These are phyloP conservation scores for Sindora glabra DNA, from an alignment of 306 rosid genomes.

Conservation along the genomic window DNA sequence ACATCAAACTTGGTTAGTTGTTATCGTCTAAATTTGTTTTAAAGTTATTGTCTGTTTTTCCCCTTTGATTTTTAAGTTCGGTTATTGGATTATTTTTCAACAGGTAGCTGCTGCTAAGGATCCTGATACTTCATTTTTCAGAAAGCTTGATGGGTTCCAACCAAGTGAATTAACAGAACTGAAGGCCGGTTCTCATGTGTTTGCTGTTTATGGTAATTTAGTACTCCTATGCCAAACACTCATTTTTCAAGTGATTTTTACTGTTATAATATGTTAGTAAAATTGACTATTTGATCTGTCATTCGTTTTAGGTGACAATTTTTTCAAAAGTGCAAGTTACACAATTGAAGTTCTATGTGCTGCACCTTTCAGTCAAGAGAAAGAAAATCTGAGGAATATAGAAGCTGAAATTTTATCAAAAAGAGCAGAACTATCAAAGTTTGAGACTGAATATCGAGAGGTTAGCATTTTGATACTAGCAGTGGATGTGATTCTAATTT, in stretches of 20 bases:
- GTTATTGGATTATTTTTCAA: constrained; percentile 15
- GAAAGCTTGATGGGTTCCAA: constrained; percentile 87
- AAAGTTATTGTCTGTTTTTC: background rate
- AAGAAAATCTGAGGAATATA: constrained; percentile 58
- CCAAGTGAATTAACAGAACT: constrained; percentile 87
- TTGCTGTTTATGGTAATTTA: constrained; percentile 84
- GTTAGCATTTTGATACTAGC: constrained; percentile 30
- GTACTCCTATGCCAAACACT: background rate
- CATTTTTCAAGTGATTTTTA: constrained; percentile 12
- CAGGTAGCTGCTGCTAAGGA: constrained; percentile 90
- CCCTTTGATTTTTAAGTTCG: constrained; percentile 6
- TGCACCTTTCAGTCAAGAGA: constrained; percentile 62
- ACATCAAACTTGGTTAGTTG: constrained; percentile 70
- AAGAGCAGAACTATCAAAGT: constrained; percentile 85
- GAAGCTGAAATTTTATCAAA: constrained; percentile 83
- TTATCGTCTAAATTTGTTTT: no score
- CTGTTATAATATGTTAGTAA: background rate
- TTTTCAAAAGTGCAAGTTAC: constrained; percentile 91
- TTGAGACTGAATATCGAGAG: constrained; percentile 96
- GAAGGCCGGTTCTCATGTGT: constrained; percentile 90
- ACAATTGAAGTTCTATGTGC: constrained; percentile 83
- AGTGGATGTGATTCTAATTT: constrained; percentile 3
- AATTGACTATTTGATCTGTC: constrained; percentile 10
- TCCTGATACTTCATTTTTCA: constrained; percentile 90
- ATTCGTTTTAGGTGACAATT: constrained; percentile 77